Percentiles rank a stretch among this genome's conserved stretches.
phyloP scores from a whole-genome alignment of 306 rosid genomes.

The Psophocarpus tetragonolobus region DNA sequence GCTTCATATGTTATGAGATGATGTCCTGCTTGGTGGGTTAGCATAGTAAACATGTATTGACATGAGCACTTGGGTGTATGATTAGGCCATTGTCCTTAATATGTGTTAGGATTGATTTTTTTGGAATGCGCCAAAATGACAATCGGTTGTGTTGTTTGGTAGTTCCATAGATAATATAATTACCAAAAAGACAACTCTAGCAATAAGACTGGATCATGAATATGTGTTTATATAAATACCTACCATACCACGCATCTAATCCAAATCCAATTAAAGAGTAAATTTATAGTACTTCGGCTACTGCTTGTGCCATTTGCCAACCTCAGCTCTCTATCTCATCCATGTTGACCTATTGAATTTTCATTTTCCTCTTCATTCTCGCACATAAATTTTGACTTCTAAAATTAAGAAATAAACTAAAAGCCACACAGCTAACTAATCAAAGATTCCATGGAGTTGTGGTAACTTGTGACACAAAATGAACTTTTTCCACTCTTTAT shows the following conservation, averaged over 20 bases:
- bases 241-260: conserved; percentile 24
- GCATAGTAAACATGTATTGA: not conserved
- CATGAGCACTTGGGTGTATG: not conserved
- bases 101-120: not conserved
- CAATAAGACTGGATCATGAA: not conserved
- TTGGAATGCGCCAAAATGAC: conserved; percentile 36
- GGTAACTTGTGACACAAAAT: conserved; percentile 6
- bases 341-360: conserved; percentile 31
- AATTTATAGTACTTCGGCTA: conserved; percentile 13
- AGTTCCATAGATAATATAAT: conserved; percentile 25
- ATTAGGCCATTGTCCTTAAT: not conserved
- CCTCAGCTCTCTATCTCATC: conserved; percentile 28
- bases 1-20: not conserved
- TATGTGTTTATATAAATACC: conserved; percentile 3
- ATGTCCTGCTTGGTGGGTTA: not conserved
- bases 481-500: not conserved
- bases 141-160: conserved; percentile 35
- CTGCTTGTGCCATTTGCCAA: conserved; percentile 23
- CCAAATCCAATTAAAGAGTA: conserved; percentile 2
- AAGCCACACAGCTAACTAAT: not conserved
- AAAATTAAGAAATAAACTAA: not conserved
- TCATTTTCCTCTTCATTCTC: conserved; percentile 16
- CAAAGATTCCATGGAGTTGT: not conserved
- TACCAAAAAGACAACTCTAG: conserved; percentile 1
- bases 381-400: conserved; percentile 28